These are phyloP conservation scores for Decorospora gaudefroyi DNA, from an alignment of 2,329 filamentous ascomycete species.

Conservation along the genomic window DNA sequence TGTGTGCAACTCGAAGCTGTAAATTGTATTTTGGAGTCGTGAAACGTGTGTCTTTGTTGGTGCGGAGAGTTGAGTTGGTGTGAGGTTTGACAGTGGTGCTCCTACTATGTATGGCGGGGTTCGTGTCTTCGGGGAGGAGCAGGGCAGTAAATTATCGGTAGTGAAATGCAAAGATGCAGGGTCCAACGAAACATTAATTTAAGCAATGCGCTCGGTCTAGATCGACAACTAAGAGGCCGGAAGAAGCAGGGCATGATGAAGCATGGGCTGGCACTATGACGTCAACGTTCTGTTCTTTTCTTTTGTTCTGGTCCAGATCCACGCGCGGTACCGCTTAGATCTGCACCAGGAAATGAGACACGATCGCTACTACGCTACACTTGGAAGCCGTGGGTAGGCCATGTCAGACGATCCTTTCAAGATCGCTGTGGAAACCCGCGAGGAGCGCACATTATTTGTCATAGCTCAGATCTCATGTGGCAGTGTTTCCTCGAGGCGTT, in stretches of 20 bases:
- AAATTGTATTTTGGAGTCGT: not conserved
- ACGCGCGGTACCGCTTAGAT: constrained; percentile 4
- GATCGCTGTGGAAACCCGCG: too few species aligned
- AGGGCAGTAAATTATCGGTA: not conserved
- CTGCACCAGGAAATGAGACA: constrained; percentile 4
- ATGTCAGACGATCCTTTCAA: too few species aligned
- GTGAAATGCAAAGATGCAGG: constrained; percentile 7
- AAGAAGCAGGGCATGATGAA: constrained; percentile 10
- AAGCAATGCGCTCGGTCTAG: constrained; percentile 10
- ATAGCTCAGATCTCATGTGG: too few species aligned
- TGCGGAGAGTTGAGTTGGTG: not conserved
- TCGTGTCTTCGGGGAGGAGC: constrained; percentile 7
- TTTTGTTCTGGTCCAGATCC: constrained; percentile 7
- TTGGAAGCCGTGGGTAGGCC: too few species aligned
- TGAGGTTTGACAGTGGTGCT: constrained; percentile 4
- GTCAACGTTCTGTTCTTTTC: constrained; percentile 7
- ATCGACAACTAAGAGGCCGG: constrained; percentile 1
- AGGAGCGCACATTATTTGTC: too few species aligned
- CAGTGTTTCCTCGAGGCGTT: too few species aligned
- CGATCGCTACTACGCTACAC: constrained; percentile 4
- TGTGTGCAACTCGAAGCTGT: not conserved
- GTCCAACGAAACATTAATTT: constrained; percentile 17
- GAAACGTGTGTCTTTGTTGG: constrained; percentile 5
- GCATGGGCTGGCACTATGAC: constrained; percentile 10
- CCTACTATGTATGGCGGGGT: constrained; percentile 11